These are phyloP conservation scores for Pythium dissimile DNA, from an alignment of 352 stramenopile species.

Conservation along the genomic window DNA sequence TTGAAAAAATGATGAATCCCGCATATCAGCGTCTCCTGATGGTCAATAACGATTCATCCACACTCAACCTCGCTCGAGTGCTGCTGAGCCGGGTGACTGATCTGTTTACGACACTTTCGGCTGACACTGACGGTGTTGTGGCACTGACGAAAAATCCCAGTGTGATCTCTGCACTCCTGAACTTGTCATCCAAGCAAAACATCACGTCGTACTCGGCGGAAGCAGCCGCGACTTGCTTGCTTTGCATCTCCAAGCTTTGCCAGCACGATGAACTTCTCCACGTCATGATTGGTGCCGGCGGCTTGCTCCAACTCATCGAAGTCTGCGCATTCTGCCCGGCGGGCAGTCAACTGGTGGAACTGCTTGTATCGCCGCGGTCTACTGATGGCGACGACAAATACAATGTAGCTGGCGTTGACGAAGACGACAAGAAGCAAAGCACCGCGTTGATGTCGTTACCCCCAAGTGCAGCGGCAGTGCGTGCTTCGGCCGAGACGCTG, in stretches of 20 bases:
- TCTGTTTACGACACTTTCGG: conserved; percentile 47
- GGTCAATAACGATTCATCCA: conserved; percentile 21
- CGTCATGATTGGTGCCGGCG: conserved; percentile 59
- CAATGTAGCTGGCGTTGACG: conserved; percentile 13
- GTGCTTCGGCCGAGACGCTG: conserved; percentile 53
- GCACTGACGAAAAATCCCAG: conserved; percentile 58
- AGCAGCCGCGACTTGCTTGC: conserved; percentile 51
- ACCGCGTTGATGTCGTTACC: conserved; percentile 31
- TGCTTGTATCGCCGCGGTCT: neutral
- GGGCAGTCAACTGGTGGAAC: conserved; percentile 33
- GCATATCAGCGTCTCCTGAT: conserved; percentile 67
- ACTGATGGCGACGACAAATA: conserved; percentile 26
- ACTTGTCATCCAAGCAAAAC: conserved; percentile 49
- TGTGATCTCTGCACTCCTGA: conserved; percentile 56
- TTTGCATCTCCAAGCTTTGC: conserved; percentile 60
- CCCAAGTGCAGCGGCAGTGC: conserved; percentile 43
- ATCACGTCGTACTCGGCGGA: conserved; percentile 63
- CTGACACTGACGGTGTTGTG: conserved; percentile 33
- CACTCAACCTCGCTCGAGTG: conserved; percentile 34
- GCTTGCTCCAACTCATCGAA: conserved; percentile 64
- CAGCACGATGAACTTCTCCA: conserved; percentile 48
- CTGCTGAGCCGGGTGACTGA: conserved; percentile 74
- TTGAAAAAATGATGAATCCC: conserved; percentile 70
- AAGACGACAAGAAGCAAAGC: conserved; percentile 19
- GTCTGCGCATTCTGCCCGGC: conserved; percentile 60